Evolutionary conservation across 2,329 filamentous ascomycete genomes (phyloP).

Genomic region (Neurospora sp.): DNA sequence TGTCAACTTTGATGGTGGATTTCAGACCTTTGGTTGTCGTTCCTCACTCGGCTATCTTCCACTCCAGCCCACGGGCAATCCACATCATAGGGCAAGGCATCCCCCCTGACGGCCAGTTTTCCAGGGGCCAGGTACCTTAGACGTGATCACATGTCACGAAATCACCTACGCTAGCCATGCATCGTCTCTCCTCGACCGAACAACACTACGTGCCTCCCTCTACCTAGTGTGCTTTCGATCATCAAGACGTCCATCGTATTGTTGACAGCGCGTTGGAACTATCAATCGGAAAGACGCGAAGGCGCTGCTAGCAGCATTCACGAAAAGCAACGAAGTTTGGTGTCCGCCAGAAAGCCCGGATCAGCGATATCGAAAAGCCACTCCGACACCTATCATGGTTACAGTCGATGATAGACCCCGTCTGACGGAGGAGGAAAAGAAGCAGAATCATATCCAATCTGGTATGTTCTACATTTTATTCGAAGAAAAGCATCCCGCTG

Average conservation of each 20-base stretch:
- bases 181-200: not conserved
- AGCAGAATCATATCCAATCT: slow-evolving; percentile 27
- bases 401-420: slow-evolving; percentile 21
- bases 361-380: not conserved
- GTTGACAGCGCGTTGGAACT: not conserved
- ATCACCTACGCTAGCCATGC: not conserved
- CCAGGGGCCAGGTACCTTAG: not conserved
- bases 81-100: not conserved
- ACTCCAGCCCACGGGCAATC: not conserved
- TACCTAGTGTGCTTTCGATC: not conserved
- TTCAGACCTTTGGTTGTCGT: not conserved
- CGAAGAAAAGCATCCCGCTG: not conserved
- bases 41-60: not conserved
- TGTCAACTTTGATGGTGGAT: not conserved
- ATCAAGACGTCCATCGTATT: not conserved
- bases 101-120: not conserved
- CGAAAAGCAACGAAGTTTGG: not conserved
- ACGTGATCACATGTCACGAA: not conserved
- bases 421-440: slow-evolving; percentile 30
- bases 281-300: not conserved
- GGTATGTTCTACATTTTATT: slow-evolving; percentile 15
- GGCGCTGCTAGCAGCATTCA: not conserved
- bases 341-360: not conserved
- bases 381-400: not conserved
- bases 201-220: not conserved